phyloP scores from a whole-genome alignment of 257 asterid genomes.

The Solanum verrucosum region DNA sequence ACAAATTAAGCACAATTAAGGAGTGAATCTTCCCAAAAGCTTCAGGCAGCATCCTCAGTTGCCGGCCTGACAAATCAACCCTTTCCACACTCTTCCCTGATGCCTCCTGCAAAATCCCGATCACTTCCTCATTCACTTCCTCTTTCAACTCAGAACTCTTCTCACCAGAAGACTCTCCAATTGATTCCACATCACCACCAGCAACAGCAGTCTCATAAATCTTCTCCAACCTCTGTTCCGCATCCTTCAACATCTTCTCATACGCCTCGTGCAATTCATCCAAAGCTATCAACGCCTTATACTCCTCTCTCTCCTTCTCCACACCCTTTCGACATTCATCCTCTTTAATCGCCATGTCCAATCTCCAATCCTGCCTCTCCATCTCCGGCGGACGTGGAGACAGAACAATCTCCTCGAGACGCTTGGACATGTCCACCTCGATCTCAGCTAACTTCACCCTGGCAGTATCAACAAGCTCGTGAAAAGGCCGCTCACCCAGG shows the following conservation, averaged over 20 bases:
- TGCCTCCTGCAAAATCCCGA: constrained; percentile 53
- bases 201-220: constrained; percentile 72
- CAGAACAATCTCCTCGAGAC: constrained; percentile 25
- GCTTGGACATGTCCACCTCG: constrained; percentile 24
- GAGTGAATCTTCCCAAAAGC: constrained; percentile 56
- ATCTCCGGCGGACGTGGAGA: constrained; percentile 17
- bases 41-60: constrained; percentile 68
- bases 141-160: constrained; percentile 21
- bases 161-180: constrained; percentile 19
- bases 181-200: constrained; percentile 31
- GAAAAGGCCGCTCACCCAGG: constrained; percentile 84
- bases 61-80: constrained; percentile 51
- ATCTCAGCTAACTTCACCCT: constrained; percentile 50
- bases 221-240: constrained; percentile 73
- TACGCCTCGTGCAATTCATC: constrained; percentile 86
- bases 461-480: constrained; percentile 76
- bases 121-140: constrained; percentile 59
- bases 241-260: constrained; percentile 66
- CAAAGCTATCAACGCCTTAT: constrained; percentile 54
- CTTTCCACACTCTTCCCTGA: constrained; percentile 45
- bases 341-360: constrained; percentile 5
- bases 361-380: constrained; percentile 5
- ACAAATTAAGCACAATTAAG: constrained; percentile 55
- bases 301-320: constrained; percentile 39
- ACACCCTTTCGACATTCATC: constrained; percentile 9